phyloP scores from a whole-genome alignment of 306 rosid genomes.

The Gleditsia sinensis region DNA sequence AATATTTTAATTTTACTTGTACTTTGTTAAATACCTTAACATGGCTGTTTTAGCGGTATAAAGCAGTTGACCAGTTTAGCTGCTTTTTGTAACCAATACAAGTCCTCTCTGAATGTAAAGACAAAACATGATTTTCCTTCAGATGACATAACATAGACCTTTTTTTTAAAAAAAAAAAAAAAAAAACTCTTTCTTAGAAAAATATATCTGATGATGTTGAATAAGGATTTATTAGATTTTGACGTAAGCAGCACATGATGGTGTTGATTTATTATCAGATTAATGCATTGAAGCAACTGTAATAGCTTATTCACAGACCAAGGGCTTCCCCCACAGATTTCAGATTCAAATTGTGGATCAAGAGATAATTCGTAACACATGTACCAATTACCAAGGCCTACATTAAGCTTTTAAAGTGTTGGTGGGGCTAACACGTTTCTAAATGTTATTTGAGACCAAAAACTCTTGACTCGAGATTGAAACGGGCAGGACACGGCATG shows the following conservation, averaged over 20 bases:
- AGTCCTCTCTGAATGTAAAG: not conserved
- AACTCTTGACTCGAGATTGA: constrained; percentile 12
- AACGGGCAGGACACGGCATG: constrained; percentile 33
- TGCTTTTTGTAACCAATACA: not conserved
- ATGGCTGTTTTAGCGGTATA: not conserved
- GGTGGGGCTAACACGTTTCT: constrained; percentile 30
- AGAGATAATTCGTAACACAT: not conserved
- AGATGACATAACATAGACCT: not conserved
- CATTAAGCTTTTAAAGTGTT: constrained; percentile 4
- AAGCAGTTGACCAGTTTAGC: not conserved
- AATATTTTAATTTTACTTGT: not conserved
- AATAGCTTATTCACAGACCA: not conserved
- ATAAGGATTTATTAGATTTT: not conserved
- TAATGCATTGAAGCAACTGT: too few relatives aligned
- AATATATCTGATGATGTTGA: too few relatives aligned
- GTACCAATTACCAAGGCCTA: constrained; percentile 17
- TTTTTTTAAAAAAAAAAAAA: too few relatives aligned
- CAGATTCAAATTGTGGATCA: constrained; percentile 11
- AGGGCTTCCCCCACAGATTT: not conserved
- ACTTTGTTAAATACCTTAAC: not conserved
- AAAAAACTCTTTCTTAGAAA: too few relatives aligned
- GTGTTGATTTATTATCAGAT: not conserved
- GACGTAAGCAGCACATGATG: not conserved
- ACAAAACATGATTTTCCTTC: not conserved
- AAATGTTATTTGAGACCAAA: not conserved